Evolutionary conservation across 306 rosid genomes (phyloP), one percentile per base, ranked within the genome.

Genomic region (Crataegus laevigata): DNA sequence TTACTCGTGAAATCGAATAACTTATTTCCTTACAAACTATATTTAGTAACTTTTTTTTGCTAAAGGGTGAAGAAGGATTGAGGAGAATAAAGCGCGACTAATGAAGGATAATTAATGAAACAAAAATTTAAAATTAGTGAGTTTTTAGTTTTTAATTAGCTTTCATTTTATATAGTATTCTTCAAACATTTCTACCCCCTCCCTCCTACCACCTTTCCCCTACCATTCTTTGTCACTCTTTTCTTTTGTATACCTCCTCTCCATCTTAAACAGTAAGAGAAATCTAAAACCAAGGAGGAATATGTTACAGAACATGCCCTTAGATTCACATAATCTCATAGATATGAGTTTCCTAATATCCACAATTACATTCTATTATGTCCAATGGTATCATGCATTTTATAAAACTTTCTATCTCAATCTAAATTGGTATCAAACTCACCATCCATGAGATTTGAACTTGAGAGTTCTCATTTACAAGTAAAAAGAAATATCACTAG

Each of bases 381-480:
- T 47, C 19, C 52, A 47, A 47, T 47, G 19, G 19, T 47, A 47
- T 47, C 54, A 47, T 15, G 54, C 54, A 47, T 47, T 47, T 47
- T 47, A 15, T 47, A 47, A 14, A 47, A 15, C 54, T 47, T 38
- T 38, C 43, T 38, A 38, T 38, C 43, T 38, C 43, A 47, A 4
- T 47, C 54, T 5, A 47, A 47, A 47, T 5, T 47, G 1, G 21
- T 5, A 47, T 47, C 8, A 47, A 15, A 47, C 18, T 47, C 5
- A 0, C 3, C 3, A 47, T 47, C 5, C 2, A 15, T 0, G 1
- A 15, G 3, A 47, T 47, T 47, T 1, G 0, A 47, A 14, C 19
- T 0, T 47, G 3, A 47, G 1, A 15, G 0, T 4, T 47, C 52
- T 47, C 19, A 14, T 8, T 47, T 1, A 15, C 6, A 47, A 47